phyloP scores from a whole-genome alignment of 2,329 filamentous ascomycete genomes.

The Xylariales sp. region DNA sequence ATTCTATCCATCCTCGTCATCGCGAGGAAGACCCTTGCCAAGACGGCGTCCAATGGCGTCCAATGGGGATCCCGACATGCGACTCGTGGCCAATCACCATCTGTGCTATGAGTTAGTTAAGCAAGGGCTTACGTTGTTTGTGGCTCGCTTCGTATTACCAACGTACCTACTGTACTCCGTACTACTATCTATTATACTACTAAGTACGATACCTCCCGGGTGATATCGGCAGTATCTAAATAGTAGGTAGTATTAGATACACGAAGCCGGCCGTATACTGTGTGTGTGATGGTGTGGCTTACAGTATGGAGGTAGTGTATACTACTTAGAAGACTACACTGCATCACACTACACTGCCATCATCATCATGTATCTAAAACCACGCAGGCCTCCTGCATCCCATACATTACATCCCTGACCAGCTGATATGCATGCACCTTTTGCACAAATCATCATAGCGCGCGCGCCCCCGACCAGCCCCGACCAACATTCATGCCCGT shows the following conservation, averaged over 20 bases:
- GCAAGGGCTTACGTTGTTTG: conserved; percentile 8
- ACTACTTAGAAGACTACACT: too few species aligned
- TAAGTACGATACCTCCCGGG: not conserved
- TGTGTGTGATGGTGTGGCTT: too few species aligned
- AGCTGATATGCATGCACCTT: conserved; percentile 9
- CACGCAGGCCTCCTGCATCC: conserved; percentile 26
- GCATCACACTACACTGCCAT: too few species aligned
- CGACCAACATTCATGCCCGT: conserved; percentile 3
- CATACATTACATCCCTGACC: conserved; percentile 19
- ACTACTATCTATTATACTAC: not conserved
- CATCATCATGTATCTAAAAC: not conserved
- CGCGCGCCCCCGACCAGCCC: not conserved
- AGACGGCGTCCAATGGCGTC: conserved; percentile 21
- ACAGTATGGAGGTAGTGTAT: too few species aligned
- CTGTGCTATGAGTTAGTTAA: not conserved
- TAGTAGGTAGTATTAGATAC: not conserved
- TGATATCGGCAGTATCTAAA: not conserved
- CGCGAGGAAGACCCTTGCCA: conserved; percentile 7
- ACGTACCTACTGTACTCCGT: conserved; percentile 20
- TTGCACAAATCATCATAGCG: conserved; percentile 11
- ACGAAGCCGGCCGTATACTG: too few species aligned
- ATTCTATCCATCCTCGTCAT: too few species aligned
- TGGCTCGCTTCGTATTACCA: not conserved
- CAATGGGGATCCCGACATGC: conserved; percentile 13
- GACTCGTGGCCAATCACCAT: conserved; percentile 29